Evolutionary conservation across 257 asterid species (phyloP), one percentile per base, ranked within the genome.

Genomic region (Eustoma russellianum): DNA sequence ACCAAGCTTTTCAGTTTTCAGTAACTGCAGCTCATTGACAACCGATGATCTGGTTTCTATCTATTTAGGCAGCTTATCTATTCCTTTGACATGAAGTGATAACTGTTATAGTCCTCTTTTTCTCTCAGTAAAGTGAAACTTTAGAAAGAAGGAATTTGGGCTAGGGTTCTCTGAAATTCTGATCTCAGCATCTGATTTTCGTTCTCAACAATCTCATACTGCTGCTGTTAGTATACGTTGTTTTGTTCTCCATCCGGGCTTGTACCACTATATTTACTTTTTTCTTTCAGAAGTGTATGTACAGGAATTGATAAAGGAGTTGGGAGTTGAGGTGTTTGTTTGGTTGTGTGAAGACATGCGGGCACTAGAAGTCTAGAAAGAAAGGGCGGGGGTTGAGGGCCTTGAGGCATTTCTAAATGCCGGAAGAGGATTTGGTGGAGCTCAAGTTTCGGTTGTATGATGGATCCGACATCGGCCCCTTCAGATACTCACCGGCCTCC

Each of bases 381-480:
- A 53, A 52, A 45, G 41, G 18, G 30, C 18, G 53, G 17, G 57
- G n/a, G 54, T 14, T 43, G 53, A n/a, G n/a, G n/a, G n/a, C n/a
- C n/a, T n/a, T n/a, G n/a, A 34, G 48, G 35, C 45, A 62, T 44
- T 55, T 46, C 69, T 64, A 69, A 67, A 70, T 75, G 81, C 77
- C 75, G 65, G 81, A 75, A 55, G 76, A 74, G 62, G 73, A 67
- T 40, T 66, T 75, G 55, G 77, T 86, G 51, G 90, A 86, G 89
- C 72, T 86, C 57, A 88, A 88, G 79, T 86, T 89, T 81, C 79
- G 97, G 64, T 72, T 89, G 65, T 79, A 81, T 67, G 95, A 89
- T 85, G 95, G 95, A 77, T 89, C 95, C 57, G 95, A 89, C 68
- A 77, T 89, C 66, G 95, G 95, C 46, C 97, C 97, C 46, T 88